Base-by-base conservation (phyloP, 306 rosid genomes). In the Begonia masoniana region DNA sequence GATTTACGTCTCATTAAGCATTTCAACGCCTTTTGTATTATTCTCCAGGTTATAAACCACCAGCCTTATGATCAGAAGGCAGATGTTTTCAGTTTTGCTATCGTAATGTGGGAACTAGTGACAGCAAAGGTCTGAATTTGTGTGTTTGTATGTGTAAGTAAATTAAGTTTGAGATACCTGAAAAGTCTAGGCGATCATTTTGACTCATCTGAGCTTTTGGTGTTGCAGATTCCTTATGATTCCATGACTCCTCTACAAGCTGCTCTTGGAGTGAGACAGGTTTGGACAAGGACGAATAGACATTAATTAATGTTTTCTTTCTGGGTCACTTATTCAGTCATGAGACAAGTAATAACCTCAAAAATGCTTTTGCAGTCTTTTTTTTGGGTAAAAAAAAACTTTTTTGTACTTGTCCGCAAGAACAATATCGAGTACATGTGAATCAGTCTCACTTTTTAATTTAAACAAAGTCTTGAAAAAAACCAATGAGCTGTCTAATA, bases 191-290 rank as follows among this genome's bases (percentile, higher is more conserved):
- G 42, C 52, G 31, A 31, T 45, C 45, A 16, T 9, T 46, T 50
- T 54, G 46, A 31, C 43, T 60, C 60, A 16, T 54, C 39, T 35
- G 19, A 49, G 64, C 66, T 45, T 50, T 50, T 64, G 39, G 57
- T 61, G 67, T 76, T 71, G 62, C 76, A 92, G 99, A 76, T 92
- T 56, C 99, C 99, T 12, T 92, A 92, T 64, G 99, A 92, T 72
- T 69, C 84, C 66, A 79, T 92, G 96, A 86, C 99, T 71, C 99
- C 99, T n/a, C 66, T 92, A 49, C 99, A 92, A 86, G 99, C 99
- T 61, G 99, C 99, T 50, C 76, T 92, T 73, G 96, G 99, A 66
- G 99, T 92, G 67, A 83, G 99, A 86, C 96, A 92, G 99, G 99
- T 91, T 66, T 73, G 83, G 42, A 43, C 52, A 45, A 56, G 36